These are phyloP conservation scores for Neurospora discreta DNA, from an alignment of 495 filamentous ascomycete species.

Conservation along the genomic window DNA sequence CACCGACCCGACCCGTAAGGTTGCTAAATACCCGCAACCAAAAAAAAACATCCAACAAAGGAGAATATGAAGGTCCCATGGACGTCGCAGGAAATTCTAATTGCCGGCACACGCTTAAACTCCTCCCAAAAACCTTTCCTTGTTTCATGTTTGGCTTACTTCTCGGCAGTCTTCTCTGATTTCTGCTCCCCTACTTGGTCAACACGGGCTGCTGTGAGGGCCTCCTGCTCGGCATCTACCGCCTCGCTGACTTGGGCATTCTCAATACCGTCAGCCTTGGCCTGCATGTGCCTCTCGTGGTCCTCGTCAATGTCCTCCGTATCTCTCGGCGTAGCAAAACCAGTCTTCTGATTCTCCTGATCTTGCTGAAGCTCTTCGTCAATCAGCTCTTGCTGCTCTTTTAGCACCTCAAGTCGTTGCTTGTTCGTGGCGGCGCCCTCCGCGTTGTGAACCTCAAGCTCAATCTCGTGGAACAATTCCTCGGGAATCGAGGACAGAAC, in stretches of 20 bases:
- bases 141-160: not conserved
- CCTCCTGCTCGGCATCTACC: slow-evolving; percentile 32
- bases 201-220: slow-evolving; percentile 9
- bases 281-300: slow-evolving; percentile 35
- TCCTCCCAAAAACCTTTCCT: not conserved
- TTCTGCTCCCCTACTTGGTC: slow-evolving; percentile 15
- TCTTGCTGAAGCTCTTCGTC: slow-evolving; percentile 92
- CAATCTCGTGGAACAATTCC: slow-evolving; percentile 98
- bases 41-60: not conserved
- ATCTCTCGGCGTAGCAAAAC: slow-evolving; percentile 63
- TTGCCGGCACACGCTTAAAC: not conserved
- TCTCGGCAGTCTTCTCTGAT: not conserved
- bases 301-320: slow-evolving; percentile 75
- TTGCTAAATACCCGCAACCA: not conserved
- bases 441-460: slow-evolving; percentile 93
- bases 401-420: slow-evolving; percentile 96
- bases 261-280: slow-evolving; percentile 25
- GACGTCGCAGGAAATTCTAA: not conserved
- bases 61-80: not conserved
- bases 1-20: not conserved
- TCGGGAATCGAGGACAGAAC: slow-evolving; percentile 92
- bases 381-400: slow-evolving; percentile 97
- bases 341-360: slow-evolving; percentile 55
- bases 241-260: slow-evolving; percentile 33
- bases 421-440: slow-evolving; percentile 98